These are phyloP conservation scores for Plasmodium malariae DNA, from an alignment of 169 alveolate genomes.

Conservation along the genomic window DNA sequence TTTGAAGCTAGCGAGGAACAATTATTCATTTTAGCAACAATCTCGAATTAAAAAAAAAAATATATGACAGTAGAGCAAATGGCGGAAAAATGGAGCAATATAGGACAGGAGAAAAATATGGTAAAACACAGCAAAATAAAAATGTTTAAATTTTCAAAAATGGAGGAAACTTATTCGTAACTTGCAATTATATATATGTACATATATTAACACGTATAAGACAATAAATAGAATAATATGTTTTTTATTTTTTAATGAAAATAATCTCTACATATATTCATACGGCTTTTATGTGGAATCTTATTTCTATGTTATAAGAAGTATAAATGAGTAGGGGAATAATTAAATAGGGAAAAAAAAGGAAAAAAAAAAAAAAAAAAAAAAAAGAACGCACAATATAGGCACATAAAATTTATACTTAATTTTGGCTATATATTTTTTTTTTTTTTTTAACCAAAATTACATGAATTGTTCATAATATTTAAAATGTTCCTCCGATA, in stretches of 20 bases:
- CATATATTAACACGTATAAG: background rate
- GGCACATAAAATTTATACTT: slow-evolving; percentile 1
- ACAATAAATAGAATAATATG: background rate
- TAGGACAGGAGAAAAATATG: background rate
- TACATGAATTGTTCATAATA: slow-evolving; percentile 6
- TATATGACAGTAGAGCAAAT: background rate
- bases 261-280: background rate
- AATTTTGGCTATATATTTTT: background rate
- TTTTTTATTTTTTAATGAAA: background rate
- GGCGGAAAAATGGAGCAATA: background rate
- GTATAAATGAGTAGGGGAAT: too few relatives aligned
- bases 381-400: slow-evolving; percentile 13
- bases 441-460: slow-evolving; percentile 45
- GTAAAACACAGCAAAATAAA: background rate
- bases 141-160: background rate
- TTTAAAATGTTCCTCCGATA: slow-evolving; percentile 2
- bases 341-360: background rate
- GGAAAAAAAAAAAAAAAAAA: background rate
- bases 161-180: background rate
- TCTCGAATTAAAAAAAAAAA: too few relatives aligned
- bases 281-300: background rate
- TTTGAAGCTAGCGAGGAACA: slow-evolving; percentile 12
- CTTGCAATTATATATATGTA: background rate
- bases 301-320: background rate
- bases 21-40: slow-evolving; percentile 29